Evolutionary conservation across 1,284 basidiomycete species (phyloP).

Genomic region (Ceratobasidium sp.): DNA sequence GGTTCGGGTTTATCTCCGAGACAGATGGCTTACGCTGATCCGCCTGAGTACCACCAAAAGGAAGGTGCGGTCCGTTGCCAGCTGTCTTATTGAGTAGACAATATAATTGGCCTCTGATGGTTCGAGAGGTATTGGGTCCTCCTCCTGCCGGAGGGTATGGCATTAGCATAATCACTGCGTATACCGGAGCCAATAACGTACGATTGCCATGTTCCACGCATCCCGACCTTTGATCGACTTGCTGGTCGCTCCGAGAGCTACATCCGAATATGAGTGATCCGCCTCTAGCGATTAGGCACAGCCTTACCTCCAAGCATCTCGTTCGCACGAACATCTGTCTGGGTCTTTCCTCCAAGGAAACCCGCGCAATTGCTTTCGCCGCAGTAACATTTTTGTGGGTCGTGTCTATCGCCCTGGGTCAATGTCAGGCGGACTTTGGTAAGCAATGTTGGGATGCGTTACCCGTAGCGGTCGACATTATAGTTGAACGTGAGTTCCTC

Average conservation of each 20-base stretch:
- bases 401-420: slow-evolving; percentile 65
- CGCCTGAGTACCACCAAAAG: slow-evolving; percentile 83
- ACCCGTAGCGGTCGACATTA: slow-evolving; percentile 99
- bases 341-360: slow-evolving; percentile 96
- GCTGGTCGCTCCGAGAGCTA: slow-evolving; percentile 93
- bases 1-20: neutral
- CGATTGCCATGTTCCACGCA: slow-evolving; percentile 59
- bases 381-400: slow-evolving; percentile 94
- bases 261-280: slow-evolving; percentile 19
- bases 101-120: slow-evolving; percentile 88
- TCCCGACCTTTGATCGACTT: slow-evolving; percentile 68
- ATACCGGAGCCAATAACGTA: slow-evolving; percentile 10
- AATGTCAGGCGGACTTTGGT: slow-evolving; percentile 41
- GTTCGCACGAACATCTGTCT: slow-evolving; percentile 80
- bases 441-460: slow-evolving; percentile 48
- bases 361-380: slow-evolving; percentile 96
- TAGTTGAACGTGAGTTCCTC: slow-evolving; percentile 99
- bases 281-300: slow-evolving; percentile 30
- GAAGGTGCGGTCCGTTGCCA: slow-evolving; percentile 76
- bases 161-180: neutral
- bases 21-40: slow-evolving; percentile 66
- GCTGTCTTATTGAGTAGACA: slow-evolving; percentile 88
- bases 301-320: slow-evolving; percentile 87
- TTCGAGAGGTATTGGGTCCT: slow-evolving; percentile 72
- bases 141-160: slow-evolving; percentile 47